Evolutionary conservation across 352 stramenopile genomes (phyloP).

Genomic region (Peronospora tabacina): DNA sequence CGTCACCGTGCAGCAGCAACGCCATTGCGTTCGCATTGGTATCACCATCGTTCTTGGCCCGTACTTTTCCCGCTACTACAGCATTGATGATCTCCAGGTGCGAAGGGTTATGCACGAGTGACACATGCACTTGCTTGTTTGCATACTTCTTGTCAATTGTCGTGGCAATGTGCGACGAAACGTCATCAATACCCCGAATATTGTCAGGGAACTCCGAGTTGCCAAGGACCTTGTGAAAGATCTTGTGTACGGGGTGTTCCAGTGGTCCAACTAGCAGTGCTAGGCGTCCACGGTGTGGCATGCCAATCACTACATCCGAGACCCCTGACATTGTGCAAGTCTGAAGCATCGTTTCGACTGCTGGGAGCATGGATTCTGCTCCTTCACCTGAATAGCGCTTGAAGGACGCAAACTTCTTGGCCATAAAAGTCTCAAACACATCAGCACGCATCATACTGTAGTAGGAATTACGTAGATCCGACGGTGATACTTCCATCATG

Average conservation of each 20-base stretch:
- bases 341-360: slow-evolving; percentile 63
- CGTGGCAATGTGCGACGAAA: slow-evolving; percentile 81
- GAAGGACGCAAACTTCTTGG: slow-evolving; percentile 79
- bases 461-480: slow-evolving; percentile 70
- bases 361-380: slow-evolving; percentile 72
- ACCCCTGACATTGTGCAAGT: slow-evolving; percentile 37
- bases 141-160: slow-evolving; percentile 62
- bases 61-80: slow-evolving; percentile 75
- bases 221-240: slow-evolving; percentile 79
- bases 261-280: slow-evolving; percentile 66
- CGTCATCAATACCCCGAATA: slow-evolving; percentile 67
- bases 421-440: slow-evolving; percentile 82
- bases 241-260: slow-evolving; percentile 74
- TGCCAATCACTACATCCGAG: slow-evolving; percentile 79
- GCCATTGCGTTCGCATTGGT: slow-evolving; percentile 49
- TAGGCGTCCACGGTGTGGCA: slow-evolving; percentile 79
- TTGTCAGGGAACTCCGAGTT: slow-evolving; percentile 61
- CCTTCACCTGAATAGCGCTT: slow-evolving; percentile 86
- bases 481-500: slow-evolving; percentile 38
- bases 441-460: slow-evolving; percentile 72
- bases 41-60: slow-evolving; percentile 64
- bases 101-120: slow-evolving; percentile 79
- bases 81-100: slow-evolving; percentile 87
- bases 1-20: slow-evolving; percentile 83
- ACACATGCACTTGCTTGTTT: slow-evolving; percentile 63